A percentile compares a stretch with the other conserved stretches of the same genome.
Evolutionary conservation across 257 asterid species (phyloP).

Genomic region (Salvia rosmarinus): DNA sequence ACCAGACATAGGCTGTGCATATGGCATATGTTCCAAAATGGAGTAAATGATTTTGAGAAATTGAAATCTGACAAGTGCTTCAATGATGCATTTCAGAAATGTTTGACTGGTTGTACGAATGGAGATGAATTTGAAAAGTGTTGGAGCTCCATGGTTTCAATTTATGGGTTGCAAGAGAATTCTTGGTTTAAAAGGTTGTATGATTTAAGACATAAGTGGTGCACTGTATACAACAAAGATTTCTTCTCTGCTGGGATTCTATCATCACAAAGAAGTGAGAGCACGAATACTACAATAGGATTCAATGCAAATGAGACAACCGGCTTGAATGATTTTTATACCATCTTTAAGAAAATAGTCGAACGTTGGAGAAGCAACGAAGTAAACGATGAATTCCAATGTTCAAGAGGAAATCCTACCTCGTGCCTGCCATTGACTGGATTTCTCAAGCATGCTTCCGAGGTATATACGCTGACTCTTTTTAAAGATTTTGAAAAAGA

Average conservation of each 20-base stretch:
- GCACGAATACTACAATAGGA: neutral
- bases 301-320: neutral
- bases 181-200: neutral
- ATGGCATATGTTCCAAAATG: neutral
- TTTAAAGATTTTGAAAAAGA: neutral
- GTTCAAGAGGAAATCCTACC: neutral
- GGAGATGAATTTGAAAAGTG: neutral
- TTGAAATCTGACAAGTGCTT: neutral
- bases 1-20: neutral
- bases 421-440: neutral
- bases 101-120: neutral
- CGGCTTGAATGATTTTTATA: neutral
- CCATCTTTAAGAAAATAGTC: neutral
- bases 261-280: neutral
- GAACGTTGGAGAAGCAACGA: conserved; percentile 1
- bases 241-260: neutral
- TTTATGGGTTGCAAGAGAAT: neutral
- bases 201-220: conserved; percentile 1
- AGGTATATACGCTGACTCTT: neutral
- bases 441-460: neutral
- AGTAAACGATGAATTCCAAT: neutral
- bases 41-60: neutral
- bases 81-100: neutral
- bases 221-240: neutral
- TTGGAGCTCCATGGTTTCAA: neutral